Base-by-base conservation (phyloP, 495 filamentous ascomycete genomes). In the Daldinia caldariorum region DNA sequence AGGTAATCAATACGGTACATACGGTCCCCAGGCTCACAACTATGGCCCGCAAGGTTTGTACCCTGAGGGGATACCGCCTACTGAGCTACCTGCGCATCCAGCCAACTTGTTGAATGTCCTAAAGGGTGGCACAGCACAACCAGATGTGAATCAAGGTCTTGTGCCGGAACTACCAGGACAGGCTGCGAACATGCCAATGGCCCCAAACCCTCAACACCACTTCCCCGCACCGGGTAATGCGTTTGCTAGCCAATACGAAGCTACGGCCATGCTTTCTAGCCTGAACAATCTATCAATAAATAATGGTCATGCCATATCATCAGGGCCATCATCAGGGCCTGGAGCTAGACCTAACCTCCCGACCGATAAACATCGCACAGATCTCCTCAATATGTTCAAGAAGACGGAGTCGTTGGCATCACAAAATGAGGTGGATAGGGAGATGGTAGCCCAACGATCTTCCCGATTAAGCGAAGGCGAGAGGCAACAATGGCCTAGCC, bases 101-200 rank as follows among this genome's bases (percentile, higher is more conserved):
- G 79, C 88, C 58, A 83, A 87, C 31, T 75, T 93, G 6, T 77
- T 93, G 49, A 89, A 85, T 72, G 83, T 88, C 2, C 90, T 92
- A 77, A 92, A 89, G 58, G 73, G 67, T 16, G 76, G 77, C 13
- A 64, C 49, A 39, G 18, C 53, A 22, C 75, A 61, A 6, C 13
- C 59, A 9, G 55, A 59, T 32, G 22, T 45, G 1, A 20, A 55
- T 20, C 74, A 64, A 43, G 57, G 62, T 34, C 31, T 58, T 18
- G 39, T 35, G 10, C 61, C 58, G 14, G 54, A 57, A 53, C 34
- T 61, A 12, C 56, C 67, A 12, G 54, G 65, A 6, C 61, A 68
- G 49, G 10, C 2, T 2, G n/a, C 53, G 12, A 75, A 77, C 75
- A 29, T 65, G 41, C 55, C 54, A 32, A 34, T 58, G 49, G 35